Base-by-base conservation (phyloP, 768 basidiomycete species). In the Rhizopogon salebrosus region DNA sequence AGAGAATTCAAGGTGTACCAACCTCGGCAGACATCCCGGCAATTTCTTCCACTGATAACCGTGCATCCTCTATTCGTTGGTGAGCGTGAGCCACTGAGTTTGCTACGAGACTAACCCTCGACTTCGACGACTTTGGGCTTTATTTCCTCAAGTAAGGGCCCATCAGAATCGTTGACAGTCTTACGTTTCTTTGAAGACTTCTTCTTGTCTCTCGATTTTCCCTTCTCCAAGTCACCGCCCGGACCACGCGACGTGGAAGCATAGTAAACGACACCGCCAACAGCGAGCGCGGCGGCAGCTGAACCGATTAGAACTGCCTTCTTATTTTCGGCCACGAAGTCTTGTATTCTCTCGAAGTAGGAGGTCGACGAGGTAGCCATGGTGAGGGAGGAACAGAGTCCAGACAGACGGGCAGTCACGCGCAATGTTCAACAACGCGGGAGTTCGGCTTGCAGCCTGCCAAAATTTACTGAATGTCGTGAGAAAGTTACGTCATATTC, bases 111-210 rank as follows among this genome's bases (percentile, higher is more conserved):
- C 62, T 49, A 37, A 69, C 72, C 65, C 43, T 70, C 58, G 41
- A 68, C 69, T 38, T 62, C 68, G 43, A 70, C 68, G 38, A 64
- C 67, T 57, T 68, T 73, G 3, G 85, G 75, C 49, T 75, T 77
- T 49, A 78, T 65, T 68, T 94, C 91, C 75, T 95, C 91, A 43
- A 95, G 69, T 38, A 95, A 74, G 36, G 92, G 92, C 0, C 87
- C 85, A 55, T 89, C 83, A 6, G 68, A 55, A 56, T 82, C 81
- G 63, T 80, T 84, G 11, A 64, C 70, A 0, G 76, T 59, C 70
- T 79, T 81, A 69, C 76, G 81, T 72, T 85, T 87, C 71, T 82
- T 83, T 66, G 74, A 74, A 41, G 63, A 60, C 61, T 79, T 82
- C 64, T 64, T 71, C 59, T 70, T 74, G 58, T 76, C 83, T 65